Evolutionary conservation across 768 basidiomycete genomes (phyloP).

Genomic region (Tricholoma matsutake): DNA sequence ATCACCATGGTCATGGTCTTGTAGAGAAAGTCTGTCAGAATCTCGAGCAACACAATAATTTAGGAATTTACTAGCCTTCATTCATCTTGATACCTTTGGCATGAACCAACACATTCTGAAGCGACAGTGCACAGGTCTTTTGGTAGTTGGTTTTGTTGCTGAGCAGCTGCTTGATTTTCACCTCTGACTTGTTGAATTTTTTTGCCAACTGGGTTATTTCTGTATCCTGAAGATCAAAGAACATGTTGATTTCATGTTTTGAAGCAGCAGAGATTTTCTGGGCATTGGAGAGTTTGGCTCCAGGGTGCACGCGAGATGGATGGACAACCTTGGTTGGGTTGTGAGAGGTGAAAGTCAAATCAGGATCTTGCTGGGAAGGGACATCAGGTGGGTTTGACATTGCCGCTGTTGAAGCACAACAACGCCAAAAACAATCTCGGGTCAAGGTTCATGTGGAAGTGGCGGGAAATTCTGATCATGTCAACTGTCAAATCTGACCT

Average conservation of each 20-base stretch:
- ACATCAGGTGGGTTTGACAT: not conserved
- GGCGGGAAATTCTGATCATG: no score
- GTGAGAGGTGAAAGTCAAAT: not conserved
- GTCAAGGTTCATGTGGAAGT: not conserved
- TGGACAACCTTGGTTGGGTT: not conserved
- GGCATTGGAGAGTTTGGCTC: not conserved
- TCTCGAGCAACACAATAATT: not conserved
- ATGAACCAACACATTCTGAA: constrained; percentile 1
- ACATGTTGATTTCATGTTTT: not conserved
- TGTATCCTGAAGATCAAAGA: not conserved
- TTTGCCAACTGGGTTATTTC: not conserved
- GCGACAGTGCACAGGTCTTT: not conserved
- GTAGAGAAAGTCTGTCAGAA: not conserved
- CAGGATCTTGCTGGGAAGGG: not conserved
- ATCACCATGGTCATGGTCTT: not conserved
- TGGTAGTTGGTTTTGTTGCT: not conserved
- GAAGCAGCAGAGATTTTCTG: not conserved
- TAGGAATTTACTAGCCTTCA: not conserved
- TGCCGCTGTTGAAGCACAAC: not conserved
- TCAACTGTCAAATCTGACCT: not conserved
- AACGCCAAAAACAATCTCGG: not conserved
- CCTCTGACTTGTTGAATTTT: constrained; percentile 1
- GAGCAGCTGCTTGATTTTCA: constrained; percentile 2
- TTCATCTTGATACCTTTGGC: constrained; percentile 2
- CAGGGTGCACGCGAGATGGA: not conserved